A percentile compares a stretch with the other conserved stretches of the same genome.
Evolutionary conservation across 305 asterid genomes (phyloP).

Genomic region (Fraxinus sp.): DNA sequence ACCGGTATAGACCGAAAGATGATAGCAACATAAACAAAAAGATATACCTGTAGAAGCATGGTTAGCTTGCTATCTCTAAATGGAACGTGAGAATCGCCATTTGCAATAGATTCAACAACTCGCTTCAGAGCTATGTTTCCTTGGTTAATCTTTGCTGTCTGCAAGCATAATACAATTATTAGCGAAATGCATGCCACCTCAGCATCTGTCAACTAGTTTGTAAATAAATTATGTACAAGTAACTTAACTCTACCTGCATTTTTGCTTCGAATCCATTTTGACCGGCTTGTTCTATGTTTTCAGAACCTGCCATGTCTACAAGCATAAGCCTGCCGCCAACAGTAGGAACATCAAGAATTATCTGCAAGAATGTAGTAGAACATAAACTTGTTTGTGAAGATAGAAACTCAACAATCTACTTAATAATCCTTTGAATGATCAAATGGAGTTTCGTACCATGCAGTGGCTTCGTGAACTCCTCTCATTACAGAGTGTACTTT

Average conservation of each 20-base stretch:
- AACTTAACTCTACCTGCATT: conserved; percentile 56
- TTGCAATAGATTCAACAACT: conserved; percentile 94
- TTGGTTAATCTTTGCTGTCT: conserved; percentile 92
- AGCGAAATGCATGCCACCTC: not conserved
- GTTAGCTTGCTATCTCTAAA: conserved; percentile 97
- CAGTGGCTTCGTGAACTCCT: conserved; percentile 96
- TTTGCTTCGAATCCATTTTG: conserved; percentile 86
- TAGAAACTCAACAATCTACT: not conserved
- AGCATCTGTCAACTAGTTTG: not conserved
- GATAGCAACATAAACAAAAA: not conserved
- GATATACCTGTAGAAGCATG: conserved; percentile 89
- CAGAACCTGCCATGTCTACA: conserved; percentile 98
- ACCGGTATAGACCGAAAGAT: not conserved
- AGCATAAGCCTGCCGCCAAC: conserved; percentile 94
- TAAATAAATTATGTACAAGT: not conserved
- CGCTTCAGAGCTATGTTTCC: conserved; percentile 86
- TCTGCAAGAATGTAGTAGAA: conserved; percentile 36
- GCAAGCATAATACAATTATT: conserved; percentile 22
- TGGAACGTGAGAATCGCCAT: conserved; percentile 94
- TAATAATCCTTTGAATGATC: not conserved
- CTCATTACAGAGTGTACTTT: conserved; percentile 86
- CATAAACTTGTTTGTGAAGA: not conserved
- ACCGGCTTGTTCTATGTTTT: conserved; percentile 95
- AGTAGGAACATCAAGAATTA: conserved; percentile 90
- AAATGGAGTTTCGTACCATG: conserved; percentile 50